Base-by-base conservation (phyloP, 2,329 filamentous ascomycete genomes). In the Penicillium corylophilum region DNA sequence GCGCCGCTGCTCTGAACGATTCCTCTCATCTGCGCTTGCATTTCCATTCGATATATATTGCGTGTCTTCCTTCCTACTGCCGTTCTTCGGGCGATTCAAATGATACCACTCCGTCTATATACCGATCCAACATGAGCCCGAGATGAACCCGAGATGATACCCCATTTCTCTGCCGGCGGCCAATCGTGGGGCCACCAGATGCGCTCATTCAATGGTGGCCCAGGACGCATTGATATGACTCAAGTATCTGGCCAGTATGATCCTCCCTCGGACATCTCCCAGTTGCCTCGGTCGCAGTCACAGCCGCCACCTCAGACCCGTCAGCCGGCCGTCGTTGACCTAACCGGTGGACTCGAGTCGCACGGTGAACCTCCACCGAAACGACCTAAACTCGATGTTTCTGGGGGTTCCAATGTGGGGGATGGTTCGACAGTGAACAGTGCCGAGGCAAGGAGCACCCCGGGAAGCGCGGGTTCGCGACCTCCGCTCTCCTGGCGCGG, bases 121-220 rank as follows among this genome's bases (percentile, higher is more conserved):
- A 16, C 26, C 28, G 28, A 22, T 61, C 68, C 66, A 69, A 60
- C 63, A 74, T 74, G 68, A 66, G 50, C 62, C 64, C 65, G 66
- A 67, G 62, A 74, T 74, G 68, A 66, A 50, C 62, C 64, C 65
- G 66, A 67, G 62, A 74, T 74, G 71, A 74, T 71, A 57, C 68
- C 71, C 53, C 66, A 71, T 67, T 62, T 71, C 56, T 72, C 70
- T 54, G 67, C 67, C 60, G 69, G 69, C 62, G 65, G 67, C 62
- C 71, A 73, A 66, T 56, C 66, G 50, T 71, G 68, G 70, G 67
- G 66, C 51, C 66, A 68, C 50, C 66, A 67, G 51, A 59, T 65
- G 57, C 67, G 66, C 54, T 49, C 63, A 50, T 55, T 66, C 51
- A 67, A 69, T 62, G 65, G 59, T 55, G 64, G 56, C 57, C 48